Conservation (phyloP, 148 eudicot species). For the Euryodendron excelsum region DNA sequence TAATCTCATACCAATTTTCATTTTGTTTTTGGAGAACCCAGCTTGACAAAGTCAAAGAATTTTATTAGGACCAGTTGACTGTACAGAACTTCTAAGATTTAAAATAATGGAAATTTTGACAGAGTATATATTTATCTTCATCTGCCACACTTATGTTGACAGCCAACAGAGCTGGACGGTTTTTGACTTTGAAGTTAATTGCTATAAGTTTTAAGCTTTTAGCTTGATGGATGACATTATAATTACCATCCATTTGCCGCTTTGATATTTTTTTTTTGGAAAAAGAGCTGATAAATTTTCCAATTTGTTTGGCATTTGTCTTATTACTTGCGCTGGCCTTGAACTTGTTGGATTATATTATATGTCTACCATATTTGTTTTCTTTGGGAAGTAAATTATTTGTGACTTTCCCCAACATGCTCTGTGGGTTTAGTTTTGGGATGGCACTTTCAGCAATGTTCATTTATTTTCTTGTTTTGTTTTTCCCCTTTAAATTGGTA, state of each 20-base stretch:
- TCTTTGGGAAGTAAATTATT: neutral
- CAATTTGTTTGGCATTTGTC: neutral
- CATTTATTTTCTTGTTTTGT: neutral
- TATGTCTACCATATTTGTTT: too few species aligned
- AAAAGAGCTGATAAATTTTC: neutral
- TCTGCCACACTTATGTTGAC: neutral
- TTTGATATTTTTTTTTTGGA: too few species aligned
- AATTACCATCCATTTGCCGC: neutral
- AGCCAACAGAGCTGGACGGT: neutral
- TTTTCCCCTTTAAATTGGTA: neutral
- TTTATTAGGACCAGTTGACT: neutral
- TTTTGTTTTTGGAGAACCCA: neutral
- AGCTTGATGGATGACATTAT: neutral
- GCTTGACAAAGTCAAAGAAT: neutral
- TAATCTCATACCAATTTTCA: neutral
- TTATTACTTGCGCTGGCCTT: too few species aligned
- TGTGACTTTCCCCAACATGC: neutral
- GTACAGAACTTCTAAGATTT: neutral
- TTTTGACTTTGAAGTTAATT: neutral
- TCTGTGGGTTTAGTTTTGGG: neutral
- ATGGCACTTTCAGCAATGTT: neutral
- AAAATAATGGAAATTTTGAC: neutral
- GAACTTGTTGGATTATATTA: too few species aligned
- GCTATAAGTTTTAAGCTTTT: neutral
- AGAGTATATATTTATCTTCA: too few species aligned